Base-by-base conservation (phyloP, 140 eudicot species). In the Bidens hawaiensis region DNA sequence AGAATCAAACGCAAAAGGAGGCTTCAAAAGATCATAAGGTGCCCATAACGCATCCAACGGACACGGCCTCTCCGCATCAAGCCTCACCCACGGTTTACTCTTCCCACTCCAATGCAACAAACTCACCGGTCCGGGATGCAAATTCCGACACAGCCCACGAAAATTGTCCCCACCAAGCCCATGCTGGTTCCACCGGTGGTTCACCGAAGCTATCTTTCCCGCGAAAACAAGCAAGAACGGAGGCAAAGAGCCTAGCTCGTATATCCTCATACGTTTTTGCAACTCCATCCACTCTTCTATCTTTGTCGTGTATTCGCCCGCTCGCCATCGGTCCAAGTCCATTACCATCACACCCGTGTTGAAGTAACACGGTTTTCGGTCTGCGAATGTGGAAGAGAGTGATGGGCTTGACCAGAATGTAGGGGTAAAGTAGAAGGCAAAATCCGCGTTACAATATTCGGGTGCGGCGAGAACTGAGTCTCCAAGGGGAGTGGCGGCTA, bases 281-380 rank as follows among this genome's bases (percentile, higher is more conserved):
- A 81, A 70, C 76, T 81, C 83, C 87, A 81, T 81, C 87, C 87
- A 81, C 56, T 81, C 87, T 53, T 81, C 87, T 6, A 81, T 81
- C 58, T 74, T 69, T 1, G 34, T 60, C 7, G 87, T 81, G 76
- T 77, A 81, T 1, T 33, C 81, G 2, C 83, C 83, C 4, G 69
- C 76, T 0, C 87, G 71, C 87, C 87, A 81, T 16, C 74, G 50
- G 36, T 60, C 78, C 21, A 81, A 75, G 24, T 77, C 81, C 60
- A 81, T 74, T 15, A 81, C 87, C 87, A 77, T 77, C 15, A 81
- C 87, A 12, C 83, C 83, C 26, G 87, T 77, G 64, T 81, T 81
- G 62, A 77, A 81, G 26, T 77, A 81, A 18, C 86, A 81, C 0
- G 86, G 68, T 16, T 69, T 76, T 24, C 87, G 75, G 71, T 38